Conservation (phyloP, 352 stramenopile genomes). For the Paralagenidium karlingii region DNA sequence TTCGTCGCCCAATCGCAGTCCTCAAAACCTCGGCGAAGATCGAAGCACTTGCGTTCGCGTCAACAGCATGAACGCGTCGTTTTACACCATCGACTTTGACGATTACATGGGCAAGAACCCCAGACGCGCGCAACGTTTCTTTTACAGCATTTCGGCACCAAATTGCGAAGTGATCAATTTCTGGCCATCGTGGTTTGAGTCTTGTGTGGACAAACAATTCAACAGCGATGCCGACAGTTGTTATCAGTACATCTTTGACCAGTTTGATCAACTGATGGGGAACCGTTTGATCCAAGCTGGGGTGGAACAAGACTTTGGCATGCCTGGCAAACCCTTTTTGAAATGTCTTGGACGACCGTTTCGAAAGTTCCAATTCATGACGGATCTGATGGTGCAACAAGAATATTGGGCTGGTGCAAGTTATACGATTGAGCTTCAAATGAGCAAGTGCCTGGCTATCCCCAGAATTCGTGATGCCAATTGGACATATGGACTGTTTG, state of each 20-base stretch:
- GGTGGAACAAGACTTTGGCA: constrained; percentile 23
- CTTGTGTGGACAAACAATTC: constrained; percentile 13
- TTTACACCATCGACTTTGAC: constrained; percentile 17
- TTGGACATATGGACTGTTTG: constrained; percentile 30
- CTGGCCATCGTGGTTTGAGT: constrained; percentile 17
- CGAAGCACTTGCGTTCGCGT: constrained; percentile 26
- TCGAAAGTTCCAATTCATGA: constrained; percentile 30
- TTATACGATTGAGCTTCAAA: constrained; percentile 40
- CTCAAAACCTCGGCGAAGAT: constrained; percentile 19
- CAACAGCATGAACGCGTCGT: constrained; percentile 23
- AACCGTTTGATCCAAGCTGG: constrained; percentile 21
- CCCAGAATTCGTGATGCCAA: constrained; percentile 21
- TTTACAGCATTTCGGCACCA: constrained; percentile 30
- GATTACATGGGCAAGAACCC: constrained; percentile 28
- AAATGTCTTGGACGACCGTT: constrained; percentile 27
- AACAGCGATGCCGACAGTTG: constrained; percentile 15
- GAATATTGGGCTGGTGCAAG: constrained; percentile 35
- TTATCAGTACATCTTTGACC: constrained; percentile 35
- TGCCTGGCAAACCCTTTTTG: constrained; percentile 26
- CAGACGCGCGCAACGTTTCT: constrained; percentile 18
- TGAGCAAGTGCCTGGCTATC: constrained; percentile 28
- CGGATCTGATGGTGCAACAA: constrained; percentile 44
- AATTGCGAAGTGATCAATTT: constrained; percentile 29
- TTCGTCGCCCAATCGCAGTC: constrained; percentile 14
- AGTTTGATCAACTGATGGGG: constrained; percentile 21